These are phyloP conservation scores for Hymenoscyphus infarciens DNA, from an alignment of 2,329 filamentous ascomycete genomes.

Conservation along the genomic window DNA sequence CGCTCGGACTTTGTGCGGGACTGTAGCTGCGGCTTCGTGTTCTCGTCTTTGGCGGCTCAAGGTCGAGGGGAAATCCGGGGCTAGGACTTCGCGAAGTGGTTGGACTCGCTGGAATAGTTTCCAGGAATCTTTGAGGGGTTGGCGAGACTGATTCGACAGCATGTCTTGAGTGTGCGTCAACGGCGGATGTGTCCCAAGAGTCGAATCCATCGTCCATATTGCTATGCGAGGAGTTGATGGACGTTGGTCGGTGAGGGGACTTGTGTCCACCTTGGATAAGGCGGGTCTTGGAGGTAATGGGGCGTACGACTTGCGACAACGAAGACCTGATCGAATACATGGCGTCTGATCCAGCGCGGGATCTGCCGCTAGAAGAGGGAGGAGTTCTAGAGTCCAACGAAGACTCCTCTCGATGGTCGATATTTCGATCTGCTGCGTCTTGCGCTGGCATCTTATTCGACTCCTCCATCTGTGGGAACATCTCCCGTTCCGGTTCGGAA, in stretches of 20 bases:
- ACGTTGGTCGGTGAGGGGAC: conserved; percentile 41
- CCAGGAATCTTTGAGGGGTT: conserved; percentile 48
- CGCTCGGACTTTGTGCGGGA: conserved; percentile 24
- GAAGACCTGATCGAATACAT: conserved; percentile 48
- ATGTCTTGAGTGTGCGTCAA: conserved; percentile 60
- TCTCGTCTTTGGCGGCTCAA: conserved; percentile 44
- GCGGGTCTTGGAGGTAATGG: conserved; percentile 54
- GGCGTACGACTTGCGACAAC: conserved; percentile 47
- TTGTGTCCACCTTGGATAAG: conserved; percentile 46
- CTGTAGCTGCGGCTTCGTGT: conserved; percentile 33
- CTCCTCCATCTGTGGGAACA: conserved; percentile 27
- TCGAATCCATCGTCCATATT: conserved; percentile 62
- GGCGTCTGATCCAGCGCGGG: conserved; percentile 44
- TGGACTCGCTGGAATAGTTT: conserved; percentile 68
- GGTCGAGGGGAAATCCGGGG: conserved; percentile 57
- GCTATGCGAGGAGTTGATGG: conserved; percentile 44
- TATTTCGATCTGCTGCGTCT: conserved; percentile 16
- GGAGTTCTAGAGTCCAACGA: conserved; percentile 27
- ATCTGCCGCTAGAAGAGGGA: conserved; percentile 43
- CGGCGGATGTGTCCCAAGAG: conserved; percentile 69
- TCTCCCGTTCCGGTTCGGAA: conserved; percentile 19
- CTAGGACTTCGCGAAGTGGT: conserved; percentile 62
- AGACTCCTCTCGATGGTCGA: conserved; percentile 17
- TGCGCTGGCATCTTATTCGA: conserved; percentile 16
- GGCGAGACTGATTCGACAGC: conserved; percentile 45